Conservation (phyloP, 1,284 basidiomycete species). For the Fomitopsis palustris region DNA sequence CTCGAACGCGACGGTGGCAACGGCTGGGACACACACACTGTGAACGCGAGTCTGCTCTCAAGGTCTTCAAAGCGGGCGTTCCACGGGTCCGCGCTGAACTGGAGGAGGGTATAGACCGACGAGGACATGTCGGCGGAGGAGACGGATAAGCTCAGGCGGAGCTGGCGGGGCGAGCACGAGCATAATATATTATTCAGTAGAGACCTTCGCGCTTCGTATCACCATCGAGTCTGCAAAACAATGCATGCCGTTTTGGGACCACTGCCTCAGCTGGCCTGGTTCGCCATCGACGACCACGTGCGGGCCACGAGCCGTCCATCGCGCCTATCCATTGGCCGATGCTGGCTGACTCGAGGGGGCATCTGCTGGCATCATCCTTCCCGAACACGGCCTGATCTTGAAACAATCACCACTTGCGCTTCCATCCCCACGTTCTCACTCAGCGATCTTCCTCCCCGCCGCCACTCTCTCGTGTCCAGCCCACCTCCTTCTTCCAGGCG, state of each 20-base stretch:
- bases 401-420: constrained; percentile 2
- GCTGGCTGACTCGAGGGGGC: background rate
- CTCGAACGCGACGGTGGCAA: background rate
- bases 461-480: background rate
- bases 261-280: constrained; percentile 9
- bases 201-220: constrained; percentile 2
- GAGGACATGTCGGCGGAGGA: constrained; percentile 31
- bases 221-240: constrained; percentile 14
- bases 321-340: constrained; percentile 19
- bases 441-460: constrained; percentile 4
- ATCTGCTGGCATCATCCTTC: constrained; percentile 2
- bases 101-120: constrained; percentile 47
- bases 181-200: constrained; percentile 4
- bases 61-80: constrained; percentile 57
- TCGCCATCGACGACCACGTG: constrained; percentile 19
- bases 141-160: constrained; percentile 18
- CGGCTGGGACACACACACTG: constrained; percentile 45
- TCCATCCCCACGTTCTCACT: constrained; percentile 5
- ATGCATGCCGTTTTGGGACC: constrained; percentile 20
- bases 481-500: background rate
- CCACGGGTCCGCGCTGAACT: constrained; percentile 61
- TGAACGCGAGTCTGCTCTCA: constrained; percentile 59
- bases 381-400: constrained; percentile 9
- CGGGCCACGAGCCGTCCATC: constrained; percentile 23
- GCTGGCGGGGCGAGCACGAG: constrained; percentile 4